Evolutionary conservation across 169 alveolate genomes (phyloP).

Genomic region (Eimeria mitis): DNA sequence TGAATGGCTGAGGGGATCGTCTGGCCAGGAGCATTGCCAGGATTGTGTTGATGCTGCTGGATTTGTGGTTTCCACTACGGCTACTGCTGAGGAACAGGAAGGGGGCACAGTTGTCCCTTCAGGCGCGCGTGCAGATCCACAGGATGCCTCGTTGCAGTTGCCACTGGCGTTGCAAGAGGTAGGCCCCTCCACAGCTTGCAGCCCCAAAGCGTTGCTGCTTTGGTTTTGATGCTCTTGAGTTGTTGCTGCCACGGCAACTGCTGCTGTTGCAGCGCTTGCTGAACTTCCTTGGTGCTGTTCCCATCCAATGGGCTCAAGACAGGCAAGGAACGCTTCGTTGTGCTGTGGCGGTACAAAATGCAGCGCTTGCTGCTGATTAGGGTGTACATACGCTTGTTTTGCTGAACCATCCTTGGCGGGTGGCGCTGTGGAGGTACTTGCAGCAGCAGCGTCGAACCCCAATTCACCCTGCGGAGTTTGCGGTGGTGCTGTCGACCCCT

Average conservation of each 20-base stretch:
- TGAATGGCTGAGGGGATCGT: not conserved
- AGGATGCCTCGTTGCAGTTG: constrained; percentile 17
- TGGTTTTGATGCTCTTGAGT: not conserved
- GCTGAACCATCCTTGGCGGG: not conserved
- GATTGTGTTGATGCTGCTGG: constrained; percentile 20
- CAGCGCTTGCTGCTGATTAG: constrained; percentile 23
- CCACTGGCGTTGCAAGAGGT: constrained; percentile 18
- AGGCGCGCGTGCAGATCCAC: not conserved
- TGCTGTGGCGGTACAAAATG: constrained; percentile 66
- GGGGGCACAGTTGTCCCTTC: not conserved
- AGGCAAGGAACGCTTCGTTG: not conserved
- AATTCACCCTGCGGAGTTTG: constrained; percentile 61
- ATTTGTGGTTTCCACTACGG: not conserved
- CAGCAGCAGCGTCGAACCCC: constrained; percentile 50
- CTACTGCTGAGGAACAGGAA: constrained; percentile 5
- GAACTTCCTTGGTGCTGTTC: constrained; percentile 9
- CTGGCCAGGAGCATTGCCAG: constrained; percentile 46
- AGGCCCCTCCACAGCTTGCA: not conserved
- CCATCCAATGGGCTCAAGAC: not conserved
- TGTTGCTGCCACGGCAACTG: constrained; percentile 35
- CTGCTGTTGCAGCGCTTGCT: constrained; percentile 23
- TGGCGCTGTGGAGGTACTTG: constrained; percentile 25
- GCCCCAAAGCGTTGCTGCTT: not conserved
- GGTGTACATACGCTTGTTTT: not conserved
- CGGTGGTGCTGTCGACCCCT: constrained; percentile 61